These are phyloP conservation scores for Patellaria atrata DNA, from an alignment of 495 filamentous ascomycete species.

Conservation along the genomic window DNA sequence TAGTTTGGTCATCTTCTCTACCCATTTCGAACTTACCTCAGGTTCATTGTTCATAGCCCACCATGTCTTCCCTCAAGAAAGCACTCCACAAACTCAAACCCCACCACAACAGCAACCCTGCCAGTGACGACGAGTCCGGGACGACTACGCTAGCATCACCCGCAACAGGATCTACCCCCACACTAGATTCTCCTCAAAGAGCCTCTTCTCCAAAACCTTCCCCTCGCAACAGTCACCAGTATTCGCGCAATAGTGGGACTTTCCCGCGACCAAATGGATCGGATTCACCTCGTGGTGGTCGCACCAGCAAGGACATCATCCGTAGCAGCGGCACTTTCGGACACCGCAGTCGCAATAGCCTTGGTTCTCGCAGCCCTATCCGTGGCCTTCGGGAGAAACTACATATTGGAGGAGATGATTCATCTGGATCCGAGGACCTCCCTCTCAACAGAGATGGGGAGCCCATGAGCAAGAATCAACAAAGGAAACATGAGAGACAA, in stretches of 20 bases:
- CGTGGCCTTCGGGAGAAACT: slow-evolving; percentile 21
- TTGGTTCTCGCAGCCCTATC: slow-evolving; percentile 11
- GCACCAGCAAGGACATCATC: slow-evolving; percentile 13
- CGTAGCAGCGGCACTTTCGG: slow-evolving; percentile 1
- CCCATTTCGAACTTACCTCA: no score
- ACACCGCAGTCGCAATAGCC: slow-evolving; percentile 1
- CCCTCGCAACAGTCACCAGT: no score
- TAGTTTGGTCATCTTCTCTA: no score
- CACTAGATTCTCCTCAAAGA: neutral
- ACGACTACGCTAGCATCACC: no score
- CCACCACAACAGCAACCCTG: slow-evolving; percentile 18
- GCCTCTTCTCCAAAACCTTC: no score
- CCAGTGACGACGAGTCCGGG: slow-evolving; percentile 16
- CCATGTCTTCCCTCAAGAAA: slow-evolving; percentile 26
- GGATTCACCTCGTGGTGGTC: no score
- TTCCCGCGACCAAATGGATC: no score
- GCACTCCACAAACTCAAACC: slow-evolving; percentile 24
- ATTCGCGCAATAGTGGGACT: slow-evolving; percentile 13
- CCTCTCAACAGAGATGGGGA: slow-evolving; percentile 29
- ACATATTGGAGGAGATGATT: slow-evolving; percentile 12
- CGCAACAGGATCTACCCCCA: no score
- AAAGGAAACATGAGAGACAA: slow-evolving; percentile 26
- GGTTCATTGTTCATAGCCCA: no score
- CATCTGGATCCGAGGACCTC: slow-evolving; percentile 12
- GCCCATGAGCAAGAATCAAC: slow-evolving; percentile 27